phyloP scores from a whole-genome alignment of 331 rosid genomes.

The Quercus lobata region DNA sequence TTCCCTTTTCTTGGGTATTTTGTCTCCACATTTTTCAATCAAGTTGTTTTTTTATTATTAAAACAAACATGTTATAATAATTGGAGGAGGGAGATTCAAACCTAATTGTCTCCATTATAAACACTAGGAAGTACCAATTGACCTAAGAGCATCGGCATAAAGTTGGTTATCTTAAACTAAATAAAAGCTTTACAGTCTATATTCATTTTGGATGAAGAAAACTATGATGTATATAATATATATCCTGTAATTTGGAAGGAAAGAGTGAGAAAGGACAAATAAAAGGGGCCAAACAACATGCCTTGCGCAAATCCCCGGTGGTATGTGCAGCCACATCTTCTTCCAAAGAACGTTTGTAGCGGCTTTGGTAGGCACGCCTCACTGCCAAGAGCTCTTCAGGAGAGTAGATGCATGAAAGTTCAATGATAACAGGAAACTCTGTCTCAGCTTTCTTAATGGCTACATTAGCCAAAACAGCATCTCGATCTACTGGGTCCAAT shows the following conservation, averaged over 20 bases:
- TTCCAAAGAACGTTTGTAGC: conserved; percentile 64
- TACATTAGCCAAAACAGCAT: conserved; percentile 61
- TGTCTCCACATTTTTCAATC: too few species aligned
- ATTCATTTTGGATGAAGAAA: too few species aligned
- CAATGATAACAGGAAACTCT: conserved; percentile 53
- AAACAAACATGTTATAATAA: too few species aligned
- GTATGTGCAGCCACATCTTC: conserved; percentile 70
- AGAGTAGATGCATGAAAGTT: conserved; percentile 53
- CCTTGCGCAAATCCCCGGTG: conserved; percentile 69
- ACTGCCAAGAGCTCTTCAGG: conserved; percentile 65
- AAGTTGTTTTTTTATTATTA: too few species aligned
- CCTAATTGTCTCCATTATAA: fast-evolving
- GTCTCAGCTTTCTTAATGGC: conserved; percentile 38
- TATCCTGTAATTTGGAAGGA: too few species aligned
- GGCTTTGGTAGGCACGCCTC: conserved; percentile 67
- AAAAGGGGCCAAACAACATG: not conserved
- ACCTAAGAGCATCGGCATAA: too few species aligned
- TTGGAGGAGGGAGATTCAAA: too few species aligned
- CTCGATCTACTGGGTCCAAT: conserved; percentile 70
- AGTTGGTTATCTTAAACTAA: too few species aligned
- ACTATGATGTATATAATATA: too few species aligned
- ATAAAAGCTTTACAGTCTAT: too few species aligned
- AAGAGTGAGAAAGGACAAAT: not conserved
- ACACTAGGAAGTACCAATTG: too few species aligned
- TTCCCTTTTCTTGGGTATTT: too few species aligned